Base-by-base conservation (phyloP, 495 filamentous ascomycete genomes). In the Peziza echinospora region DNA sequence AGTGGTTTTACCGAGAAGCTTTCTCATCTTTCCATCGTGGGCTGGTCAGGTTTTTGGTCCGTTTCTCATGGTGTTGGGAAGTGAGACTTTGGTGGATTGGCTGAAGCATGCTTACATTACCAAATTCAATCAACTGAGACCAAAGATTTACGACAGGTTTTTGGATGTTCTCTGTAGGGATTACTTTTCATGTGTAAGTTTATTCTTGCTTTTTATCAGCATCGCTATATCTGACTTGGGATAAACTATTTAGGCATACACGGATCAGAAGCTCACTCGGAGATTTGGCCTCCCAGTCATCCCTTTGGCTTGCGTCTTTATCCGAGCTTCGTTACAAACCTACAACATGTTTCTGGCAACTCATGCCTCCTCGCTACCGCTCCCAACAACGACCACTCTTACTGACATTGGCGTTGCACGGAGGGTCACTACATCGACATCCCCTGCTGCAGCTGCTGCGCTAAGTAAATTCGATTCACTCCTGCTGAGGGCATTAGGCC, bases 311-410 rank as follows among this genome's bases (percentile, higher is more conserved):
- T 93, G 84, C 54, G 80, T 99, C 45, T 96, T 96, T 64, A 86
- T 99, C 59, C 78, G 89, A 23, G 82, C 91, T 26, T 83, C 82
- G 2, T 71, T 96, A 17, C 89, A 99, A 60, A 94, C 86, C 9
- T 99, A 99, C 63, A 82, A 94, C 62, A 94, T 94, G 86, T 92
- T 96, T 63, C 72, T 96, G 9, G 80, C 86, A 5, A 84, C 82
- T 0, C 72, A 91, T 50, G 80, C 82, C 7, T 70, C 75, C 2
- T 79, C 82, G 0, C 67, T 84, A 6, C 73, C 79, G 5, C 50
- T 60, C n/a, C 84, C 81, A 0, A 73, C 78, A 0, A 73, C 77
- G 1, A 72, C 77, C 2, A 69, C 71, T 13, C 73, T 80, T 0
- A 75, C 82, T 2, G 64, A 81, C 30, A 11, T 37, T 6, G 13